A percentile compares a stretch with the other conserved stretches of the same genome.
Evolutionary conservation across 805 yeast genomes (phyloP).

Genomic region (Torulaspora maleeae): DNA sequence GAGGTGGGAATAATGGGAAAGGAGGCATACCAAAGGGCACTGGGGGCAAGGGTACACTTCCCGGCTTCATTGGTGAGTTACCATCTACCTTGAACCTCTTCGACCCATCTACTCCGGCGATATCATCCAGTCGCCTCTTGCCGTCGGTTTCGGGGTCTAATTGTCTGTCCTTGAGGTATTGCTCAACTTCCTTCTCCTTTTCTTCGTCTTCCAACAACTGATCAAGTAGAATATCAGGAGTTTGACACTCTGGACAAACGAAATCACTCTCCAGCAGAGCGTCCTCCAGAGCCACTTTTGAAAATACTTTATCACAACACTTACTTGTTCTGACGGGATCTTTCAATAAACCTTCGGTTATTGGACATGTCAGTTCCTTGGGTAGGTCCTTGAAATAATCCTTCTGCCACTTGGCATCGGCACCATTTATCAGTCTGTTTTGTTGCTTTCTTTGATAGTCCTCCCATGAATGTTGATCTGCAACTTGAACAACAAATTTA

Average conservation of each 20-base stretch:
- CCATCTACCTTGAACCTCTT: constrained; percentile 8
- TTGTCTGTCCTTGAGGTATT: constrained; percentile 41
- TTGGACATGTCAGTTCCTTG: constrained; percentile 63
- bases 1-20: constrained; percentile 36
- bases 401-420: constrained; percentile 46
- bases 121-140: constrained; percentile 1
- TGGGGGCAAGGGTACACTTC: constrained; percentile 15
- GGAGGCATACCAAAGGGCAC: constrained; percentile 36
- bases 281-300: constrained; percentile 61
- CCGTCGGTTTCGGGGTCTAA: constrained; percentile 8
- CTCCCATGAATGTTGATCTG: constrained; percentile 89
- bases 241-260: constrained; percentile 82
- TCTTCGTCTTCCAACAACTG: constrained; percentile 58
- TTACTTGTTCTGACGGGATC: constrained; percentile 76
- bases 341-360: constrained; percentile 55
- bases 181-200: constrained; percentile 50
- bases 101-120: constrained; percentile 5
- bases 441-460: constrained; percentile 65
- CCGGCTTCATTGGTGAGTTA: not conserved
- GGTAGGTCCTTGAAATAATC: constrained; percentile 44
- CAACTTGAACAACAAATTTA: constrained; percentile 91
- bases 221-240: constrained; percentile 71
- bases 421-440: constrained; percentile 33
- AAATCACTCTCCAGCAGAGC: constrained; percentile 75
- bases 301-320: constrained; percentile 61